Base-by-base conservation (phyloP, 768 basidiomycete genomes). In the Lactarius vividus region DNA sequence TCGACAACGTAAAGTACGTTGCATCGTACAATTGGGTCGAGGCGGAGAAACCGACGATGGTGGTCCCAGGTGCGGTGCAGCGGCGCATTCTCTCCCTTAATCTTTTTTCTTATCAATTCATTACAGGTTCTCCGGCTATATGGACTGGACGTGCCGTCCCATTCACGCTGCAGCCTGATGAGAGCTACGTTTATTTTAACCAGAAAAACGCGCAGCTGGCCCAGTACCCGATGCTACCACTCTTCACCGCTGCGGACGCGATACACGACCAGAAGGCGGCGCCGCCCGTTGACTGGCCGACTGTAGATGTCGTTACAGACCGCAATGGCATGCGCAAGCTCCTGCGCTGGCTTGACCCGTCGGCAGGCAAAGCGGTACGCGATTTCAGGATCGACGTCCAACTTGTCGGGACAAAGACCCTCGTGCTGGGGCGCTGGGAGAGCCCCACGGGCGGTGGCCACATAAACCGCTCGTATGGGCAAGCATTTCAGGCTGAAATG, bases 331-430 rank as follows among this genome's bases (percentile, higher is more conserved):
- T 91, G 23, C 81, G 88, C 29, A 89, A 88, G 73, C 76, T 91
- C 46, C 71, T 85, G 28, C 79, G 85, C 31, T 88, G 85, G 86
- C 77, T 82, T n/a, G 53, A 31, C 26, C 65, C 65, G 0, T 59
- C 65, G 0, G 11, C 39, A 28, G 73, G 71, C 20, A 77, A 75
- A 29, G 75, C 74, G 13, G 66, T 71, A 26, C 72, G 75, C 11
- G 82, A 84, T 61, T 93, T 92, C 71, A 78, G 91, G 23, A 88
- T 93, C 67, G 89, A 93, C 63, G 66, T 85, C 6, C 85, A 92
- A 72, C 77, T 89, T 23, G 81, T 79, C 0, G 88, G 89, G 0
- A 71, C 71, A 18, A 78, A 77, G 62, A 91, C 90, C 0, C 76
- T 89, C 20, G 70, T 92, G 29, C 76, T 91, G 70, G 85, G 83